Evolutionary conservation across 1,284 basidiomycete genomes (phyloP), one percentile per base, ranked within the genome.

Genomic region (Heterobasidion parviporum): DNA sequence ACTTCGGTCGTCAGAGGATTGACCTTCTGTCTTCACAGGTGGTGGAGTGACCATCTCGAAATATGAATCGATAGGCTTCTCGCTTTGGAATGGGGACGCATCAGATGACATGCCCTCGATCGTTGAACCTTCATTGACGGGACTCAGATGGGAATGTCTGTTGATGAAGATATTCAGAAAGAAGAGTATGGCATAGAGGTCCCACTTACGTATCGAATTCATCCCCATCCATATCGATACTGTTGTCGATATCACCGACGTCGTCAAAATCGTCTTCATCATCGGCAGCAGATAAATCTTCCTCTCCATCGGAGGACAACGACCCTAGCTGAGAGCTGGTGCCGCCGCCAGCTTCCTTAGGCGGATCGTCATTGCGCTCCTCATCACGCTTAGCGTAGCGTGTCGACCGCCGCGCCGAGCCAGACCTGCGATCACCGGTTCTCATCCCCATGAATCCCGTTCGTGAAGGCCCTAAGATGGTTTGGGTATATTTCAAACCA

Each of bases 401-500:
- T 32, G 44, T 43, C 12, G 73, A 47, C 68, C 72, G 59, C 10
- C 73, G 72, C 47, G 52, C 76, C 74, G 50, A 34, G 12, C 26
- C 38, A 4, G 56, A 36, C 4, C 71, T 65, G 53, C 68, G 68
- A 8, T 70, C 70, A 38, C 59, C 59, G 3, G 71, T 69, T 7
- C 71, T 52, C 57, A 73, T 58, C 1, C 72, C 70, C 34, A 70
- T 46, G 9, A 60, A 66, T 12, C 72, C 70, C 0, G 63, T 65
- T 8, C 70, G 64, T 8, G 65, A 64, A 1, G 69, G 69, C 2
- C 70, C 71, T 50, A 94, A 85, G 64, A 96, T 95, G 0, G 93
- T 96, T 63, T 88, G 83, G 5, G 88, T 89, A 67, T 94, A 87
- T 63, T 86, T 89, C 59, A 95, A 75, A 4, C 81, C 77, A 0